Conservation (phyloP, 257 asterid species). For the Primulina huaijiensis region DNA sequence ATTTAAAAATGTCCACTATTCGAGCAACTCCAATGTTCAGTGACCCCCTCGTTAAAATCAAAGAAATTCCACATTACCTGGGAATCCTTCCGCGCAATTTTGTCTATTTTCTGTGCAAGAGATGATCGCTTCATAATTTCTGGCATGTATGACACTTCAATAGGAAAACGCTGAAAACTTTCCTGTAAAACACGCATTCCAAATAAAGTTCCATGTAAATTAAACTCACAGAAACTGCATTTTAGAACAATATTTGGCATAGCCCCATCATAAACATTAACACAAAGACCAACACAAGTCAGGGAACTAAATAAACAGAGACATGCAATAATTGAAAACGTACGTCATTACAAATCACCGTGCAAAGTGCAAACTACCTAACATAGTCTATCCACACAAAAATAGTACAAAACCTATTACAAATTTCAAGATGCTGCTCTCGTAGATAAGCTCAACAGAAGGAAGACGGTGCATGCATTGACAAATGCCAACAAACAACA, state of each 20-base stretch:
- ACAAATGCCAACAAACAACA: conserved; percentile 1
- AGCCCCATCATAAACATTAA: neutral
- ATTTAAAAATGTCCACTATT: conserved; percentile 8
- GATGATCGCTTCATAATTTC: conserved; percentile 83
- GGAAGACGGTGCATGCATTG: neutral
- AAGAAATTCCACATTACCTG: conserved; percentile 47
- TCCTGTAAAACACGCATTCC: conserved; percentile 49
- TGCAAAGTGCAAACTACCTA: neutral
- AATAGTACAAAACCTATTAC: neutral
- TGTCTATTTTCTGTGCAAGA: conserved; percentile 92
- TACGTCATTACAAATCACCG: neutral
- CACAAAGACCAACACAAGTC: neutral
- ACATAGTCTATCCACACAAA: neutral
- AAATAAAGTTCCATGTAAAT: neutral
- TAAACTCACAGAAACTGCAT: neutral
- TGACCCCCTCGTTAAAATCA: neutral
- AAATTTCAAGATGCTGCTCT: neutral
- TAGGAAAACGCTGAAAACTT: conserved; percentile 83
- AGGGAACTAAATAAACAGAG: neutral
- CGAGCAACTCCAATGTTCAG: conserved; percentile 13
- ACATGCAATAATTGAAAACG: neutral
- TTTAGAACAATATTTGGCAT: neutral
- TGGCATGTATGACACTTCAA: conserved; percentile 68
- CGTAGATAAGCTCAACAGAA: neutral
- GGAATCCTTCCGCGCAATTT: conserved; percentile 66